Conservation (phyloP, 345 rosid species). For the Eucalyptus fibrosa region DNA sequence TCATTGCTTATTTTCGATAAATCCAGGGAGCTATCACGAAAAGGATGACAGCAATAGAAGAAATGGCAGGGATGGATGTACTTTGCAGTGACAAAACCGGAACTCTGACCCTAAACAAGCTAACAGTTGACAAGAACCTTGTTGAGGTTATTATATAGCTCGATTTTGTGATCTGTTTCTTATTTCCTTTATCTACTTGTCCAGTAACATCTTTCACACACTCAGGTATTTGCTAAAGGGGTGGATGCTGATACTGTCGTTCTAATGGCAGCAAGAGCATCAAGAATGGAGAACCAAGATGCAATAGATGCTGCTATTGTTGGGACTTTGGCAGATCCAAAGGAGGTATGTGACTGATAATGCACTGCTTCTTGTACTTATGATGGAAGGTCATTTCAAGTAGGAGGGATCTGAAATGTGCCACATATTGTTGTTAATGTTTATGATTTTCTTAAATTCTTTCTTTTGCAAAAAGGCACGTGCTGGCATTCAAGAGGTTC, state of each 20-base stretch:
- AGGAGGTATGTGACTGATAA: conserved; percentile 27
- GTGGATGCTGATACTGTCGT: conserved; percentile 30
- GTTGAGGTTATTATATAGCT: conserved; percentile 27
- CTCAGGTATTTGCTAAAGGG: conserved; percentile 38
- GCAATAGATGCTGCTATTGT: conserved; percentile 57
- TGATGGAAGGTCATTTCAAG: neutral
- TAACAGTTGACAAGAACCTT: conserved; percentile 45
- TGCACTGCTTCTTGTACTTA: neutral
- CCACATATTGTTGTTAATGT: neutral
- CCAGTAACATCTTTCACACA: neutral
- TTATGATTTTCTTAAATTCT: neutral
- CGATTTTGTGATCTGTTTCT: neutral
- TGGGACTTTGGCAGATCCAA: conserved; percentile 59
- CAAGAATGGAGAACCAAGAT: conserved; percentile 55
- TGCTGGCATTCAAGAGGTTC: conserved; percentile 45
- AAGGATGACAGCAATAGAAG: conserved; percentile 72
- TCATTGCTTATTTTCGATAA: neutral
- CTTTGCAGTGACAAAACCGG: conserved; percentile 68
- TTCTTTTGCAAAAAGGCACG: conserved; percentile 25
- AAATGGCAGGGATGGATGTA: conserved; percentile 71
- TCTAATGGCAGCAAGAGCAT: conserved; percentile 60
- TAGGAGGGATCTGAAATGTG: neutral
- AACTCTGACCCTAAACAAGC: conserved; percentile 56
- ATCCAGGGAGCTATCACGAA: conserved; percentile 62
- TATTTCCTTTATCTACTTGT: neutral